Percentiles rank a stretch among this genome's conserved stretches.
These are phyloP conservation scores for Termitomyces heimii DNA, from an alignment of 768 basidiomycete genomes.

Conservation along the genomic window DNA sequence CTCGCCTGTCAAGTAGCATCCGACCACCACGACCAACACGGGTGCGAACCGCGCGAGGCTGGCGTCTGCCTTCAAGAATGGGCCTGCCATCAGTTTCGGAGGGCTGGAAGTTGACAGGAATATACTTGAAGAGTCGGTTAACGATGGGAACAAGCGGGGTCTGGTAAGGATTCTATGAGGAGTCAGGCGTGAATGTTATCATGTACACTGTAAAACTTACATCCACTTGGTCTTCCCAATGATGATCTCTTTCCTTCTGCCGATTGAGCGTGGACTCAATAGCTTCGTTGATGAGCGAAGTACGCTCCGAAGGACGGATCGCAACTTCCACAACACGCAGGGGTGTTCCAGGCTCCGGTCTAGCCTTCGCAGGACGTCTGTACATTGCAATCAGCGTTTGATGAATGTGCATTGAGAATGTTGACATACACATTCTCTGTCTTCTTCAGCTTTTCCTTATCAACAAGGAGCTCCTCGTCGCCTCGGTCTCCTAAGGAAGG, in stretches of 20 bases:
- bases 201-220: conserved; percentile 32
- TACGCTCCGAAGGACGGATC: conserved; percentile 63
- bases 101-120: conserved; percentile 35
- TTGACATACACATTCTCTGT: conserved; percentile 33
- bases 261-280: conserved; percentile 56
- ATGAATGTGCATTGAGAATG: neutral
- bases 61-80: conserved; percentile 11
- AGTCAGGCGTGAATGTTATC: neutral
- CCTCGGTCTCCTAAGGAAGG: conserved; percentile 53
- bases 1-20: conserved; percentile 66
- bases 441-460: conserved; percentile 68
- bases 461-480: conserved; percentile 69
- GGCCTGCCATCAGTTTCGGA: conserved; percentile 23
- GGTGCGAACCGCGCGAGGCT: conserved; percentile 53
- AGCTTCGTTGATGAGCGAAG: conserved; percentile 49
- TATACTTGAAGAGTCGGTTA: conserved; percentile 62
- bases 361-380: conserved; percentile 50
- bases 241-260: conserved; percentile 69
- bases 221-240: conserved; percentile 87
- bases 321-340: conserved; percentile 38
- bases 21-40: conserved; percentile 84
- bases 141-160: conserved; percentile 49
- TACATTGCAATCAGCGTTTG: conserved; percentile 15
- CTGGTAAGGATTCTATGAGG: conserved; percentile 63
- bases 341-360: conserved; percentile 38